Evolutionary conservation across 768 basidiomycete genomes (phyloP).

Genomic region (Lactifluus pinguis): DNA sequence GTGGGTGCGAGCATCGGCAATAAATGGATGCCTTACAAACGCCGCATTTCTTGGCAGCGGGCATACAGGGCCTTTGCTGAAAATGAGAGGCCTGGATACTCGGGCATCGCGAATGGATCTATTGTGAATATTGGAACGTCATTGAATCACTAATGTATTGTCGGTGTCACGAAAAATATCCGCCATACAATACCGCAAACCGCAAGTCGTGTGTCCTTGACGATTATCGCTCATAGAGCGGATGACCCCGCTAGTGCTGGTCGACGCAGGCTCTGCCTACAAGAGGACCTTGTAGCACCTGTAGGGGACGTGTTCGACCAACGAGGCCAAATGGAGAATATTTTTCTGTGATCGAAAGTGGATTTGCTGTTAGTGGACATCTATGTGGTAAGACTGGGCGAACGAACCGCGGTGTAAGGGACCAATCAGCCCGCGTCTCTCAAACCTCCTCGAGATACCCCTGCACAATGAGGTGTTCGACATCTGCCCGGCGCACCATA

Average conservation of each 20-base stretch:
- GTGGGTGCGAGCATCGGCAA: not conserved
- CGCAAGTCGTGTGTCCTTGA: not conserved
- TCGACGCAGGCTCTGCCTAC: not conserved
- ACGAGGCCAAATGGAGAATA: not conserved
- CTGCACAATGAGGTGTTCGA: constrained; percentile 91
- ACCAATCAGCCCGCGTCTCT: not conserved
- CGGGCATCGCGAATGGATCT: not conserved
- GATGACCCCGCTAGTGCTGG: not conserved
- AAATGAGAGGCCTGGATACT: not conserved
- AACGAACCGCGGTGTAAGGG: not conserved
- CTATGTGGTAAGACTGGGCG: not conserved
- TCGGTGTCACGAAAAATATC: not conserved
- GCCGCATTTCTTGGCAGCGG: not conserved
- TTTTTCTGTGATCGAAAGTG: not conserved
- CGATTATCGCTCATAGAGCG: too few relatives aligned
- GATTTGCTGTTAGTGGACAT: not conserved
- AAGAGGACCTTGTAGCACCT: not conserved
- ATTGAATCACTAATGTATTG: not conserved
- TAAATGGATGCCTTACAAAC: not conserved
- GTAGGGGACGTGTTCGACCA: not conserved
- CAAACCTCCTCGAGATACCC: constrained; percentile 86
- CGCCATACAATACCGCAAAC: not conserved
- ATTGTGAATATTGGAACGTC: not conserved
- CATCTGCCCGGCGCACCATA: constrained; percentile 78
- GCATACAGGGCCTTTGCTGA: not conserved